Evolutionary conservation across 2,329 filamentous ascomycete species (phyloP).

Genomic region (Chaetoscypha palmicola): DNA sequence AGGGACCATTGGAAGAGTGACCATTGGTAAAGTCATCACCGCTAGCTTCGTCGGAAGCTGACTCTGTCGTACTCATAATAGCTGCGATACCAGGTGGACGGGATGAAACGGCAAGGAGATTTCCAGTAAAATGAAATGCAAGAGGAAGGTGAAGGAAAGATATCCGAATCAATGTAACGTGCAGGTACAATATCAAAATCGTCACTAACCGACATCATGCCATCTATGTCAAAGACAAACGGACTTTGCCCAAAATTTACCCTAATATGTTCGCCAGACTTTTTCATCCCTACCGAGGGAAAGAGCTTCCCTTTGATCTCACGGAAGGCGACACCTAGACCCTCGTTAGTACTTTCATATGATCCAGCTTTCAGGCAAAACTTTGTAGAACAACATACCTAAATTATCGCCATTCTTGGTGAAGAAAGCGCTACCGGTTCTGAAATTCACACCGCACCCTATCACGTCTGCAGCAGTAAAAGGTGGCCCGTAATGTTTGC

Average conservation of each 20-base stretch:
- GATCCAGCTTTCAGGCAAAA: conserved; percentile 7
- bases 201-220: conserved; percentile 63
- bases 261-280: conserved; percentile 51
- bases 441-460: conserved; percentile 61
- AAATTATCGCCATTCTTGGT: conserved; percentile 56
- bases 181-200: too few relatives aligned
- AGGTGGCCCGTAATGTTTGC: conserved; percentile 49
- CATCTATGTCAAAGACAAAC: conserved; percentile 88
- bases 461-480: conserved; percentile 53
- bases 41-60: too few relatives aligned
- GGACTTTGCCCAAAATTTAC: conserved; percentile 65
- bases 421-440: conserved; percentile 58
- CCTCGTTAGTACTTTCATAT: neutral
- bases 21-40: too few relatives aligned
- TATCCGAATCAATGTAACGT: too few relatives aligned
- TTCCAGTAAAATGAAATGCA: too few relatives aligned
- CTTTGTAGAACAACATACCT: conserved; percentile 39
- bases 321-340: conserved; percentile 60
- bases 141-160: too few relatives aligned
- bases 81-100: too few relatives aligned
- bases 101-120: too few relatives aligned
- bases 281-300: conserved; percentile 59
- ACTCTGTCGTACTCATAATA: too few relatives aligned
- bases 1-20: too few relatives aligned
- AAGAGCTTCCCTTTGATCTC: conserved; percentile 61